Conservation (phyloP, 1,139 yeast species). For the Geotrichum macrosporum region DNA sequence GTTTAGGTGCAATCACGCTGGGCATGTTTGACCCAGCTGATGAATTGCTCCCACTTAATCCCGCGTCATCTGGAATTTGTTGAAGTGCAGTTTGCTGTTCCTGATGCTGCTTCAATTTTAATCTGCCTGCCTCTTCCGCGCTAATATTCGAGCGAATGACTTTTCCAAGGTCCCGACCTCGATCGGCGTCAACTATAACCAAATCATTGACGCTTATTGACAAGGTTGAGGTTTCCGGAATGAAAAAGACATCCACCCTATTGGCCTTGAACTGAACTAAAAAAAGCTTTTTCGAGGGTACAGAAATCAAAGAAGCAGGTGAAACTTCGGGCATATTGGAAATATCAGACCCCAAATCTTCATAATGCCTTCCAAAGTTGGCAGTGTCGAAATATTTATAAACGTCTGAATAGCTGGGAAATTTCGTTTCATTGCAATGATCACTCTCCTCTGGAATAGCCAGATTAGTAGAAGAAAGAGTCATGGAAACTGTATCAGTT, state of each 20-base stretch:
- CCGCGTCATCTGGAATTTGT: constrained; percentile 33
- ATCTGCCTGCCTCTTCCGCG: constrained; percentile 71
- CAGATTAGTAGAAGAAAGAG: constrained; percentile 5
- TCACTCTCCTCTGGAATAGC: constrained; percentile 2
- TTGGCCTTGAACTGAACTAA: constrained; percentile 85
- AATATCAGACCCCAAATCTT: neutral
- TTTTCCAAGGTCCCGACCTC: constrained; percentile 88
- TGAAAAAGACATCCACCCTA: constrained; percentile 74
- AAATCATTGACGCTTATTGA: constrained; percentile 63
- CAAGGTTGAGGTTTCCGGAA: constrained; percentile 51
- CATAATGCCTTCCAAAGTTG: constrained; percentile 27
- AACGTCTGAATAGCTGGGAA: constrained; percentile 5
- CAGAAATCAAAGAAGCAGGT: constrained; percentile 28
- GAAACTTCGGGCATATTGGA: constrained; percentile 13
- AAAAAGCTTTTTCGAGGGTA: constrained; percentile 44
- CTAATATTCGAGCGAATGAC: constrained; percentile 63
- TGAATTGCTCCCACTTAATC: constrained; percentile 20
- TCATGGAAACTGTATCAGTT: constrained; percentile 1
- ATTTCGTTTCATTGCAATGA: constrained; percentile 1
- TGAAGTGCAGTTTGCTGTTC: constrained; percentile 64
- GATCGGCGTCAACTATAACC: constrained; percentile 95
- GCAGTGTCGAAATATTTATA: constrained; percentile 27
- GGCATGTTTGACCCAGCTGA: constrained; percentile 14
- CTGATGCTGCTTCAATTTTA: constrained; percentile 75
- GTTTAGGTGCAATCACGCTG: constrained; percentile 51